Base-by-base conservation (phyloP, 2,329 filamentous ascomycete genomes). In the Neofusicoccum ribis region DNA sequence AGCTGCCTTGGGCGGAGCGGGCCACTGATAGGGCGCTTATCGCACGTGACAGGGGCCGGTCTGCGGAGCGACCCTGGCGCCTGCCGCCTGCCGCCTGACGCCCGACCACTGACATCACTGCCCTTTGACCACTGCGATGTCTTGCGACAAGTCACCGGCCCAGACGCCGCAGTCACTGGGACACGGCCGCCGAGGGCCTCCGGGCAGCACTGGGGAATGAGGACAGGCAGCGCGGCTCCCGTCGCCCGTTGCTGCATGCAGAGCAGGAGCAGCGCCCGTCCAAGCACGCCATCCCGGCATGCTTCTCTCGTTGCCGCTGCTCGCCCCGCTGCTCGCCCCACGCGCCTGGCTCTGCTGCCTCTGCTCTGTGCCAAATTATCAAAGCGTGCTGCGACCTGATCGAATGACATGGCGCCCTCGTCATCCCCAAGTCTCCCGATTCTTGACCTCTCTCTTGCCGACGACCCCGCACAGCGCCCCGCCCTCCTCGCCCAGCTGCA, bases 371-470 rank as follows among this genome's bases (percentile, higher is more conserved):
- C 3, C 11, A 8, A 36, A 9, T 3, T 36, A 14, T 34, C 23
- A 23, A 23, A 3, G 23, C 23, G 23, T 23, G 23, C 23, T 3
- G 15, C 15, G 14, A 20, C 4, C 20, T 8, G 11, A n/a, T 9
- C 9, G 17, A 15, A n/a, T 34, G 47, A 2, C 36, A 64, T 64
- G 61, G 27, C 27, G 27, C 27, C 6, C 49, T 54, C 9, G 41
- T 11, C 43, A 37, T 27, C 27, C 46, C 67, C 60, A 49, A 43
- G 4, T 54, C 15, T 86, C 61, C 84, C 84, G 5, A 74, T 81
- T 20, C 77, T 86, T 58, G 80, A 86, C 69, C 77, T 86, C 37
- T 81, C 81, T 5, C 74, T 78, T 31, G 78, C 79, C 39, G 59
- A 72, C n/a, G 70, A 79, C 52, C 72, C 78, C 3, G 58, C 67